Evolutionary conservation across 345 rosid species (phyloP), one percentile per base, ranked within the genome.

Genomic region (Hibiscus syriacus): DNA sequence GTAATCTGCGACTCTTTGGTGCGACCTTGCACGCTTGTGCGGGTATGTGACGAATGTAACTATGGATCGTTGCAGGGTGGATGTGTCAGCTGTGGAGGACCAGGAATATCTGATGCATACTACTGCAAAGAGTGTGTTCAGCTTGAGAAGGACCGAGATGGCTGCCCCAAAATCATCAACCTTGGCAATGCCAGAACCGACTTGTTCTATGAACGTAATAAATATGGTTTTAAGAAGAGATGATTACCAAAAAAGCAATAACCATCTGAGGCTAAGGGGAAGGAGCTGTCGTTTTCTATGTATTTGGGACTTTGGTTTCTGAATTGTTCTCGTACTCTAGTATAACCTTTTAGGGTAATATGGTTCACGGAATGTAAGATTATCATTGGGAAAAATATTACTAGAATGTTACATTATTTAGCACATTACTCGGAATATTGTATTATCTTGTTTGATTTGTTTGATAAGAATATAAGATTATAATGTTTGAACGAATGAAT

Each of bases 31-130:
- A 86, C 91, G 8, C 89, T 86, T 8, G 91, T 86, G 26, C 82
- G 87, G 25, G 81, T 86, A 4, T 86, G 89, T 72, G 92, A 86
- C 41, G 87, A 86, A 48, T 86, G 89, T 73, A 84, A 86, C 80
- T 84, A 84, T 26, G 92, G 92, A 0, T 87, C 92, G 12, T 85
- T 85, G 80, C 89, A 87, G 73, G 89, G 92, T 3, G 74, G 89
- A n/a, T 85, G 92, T 73, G 89, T 85, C 14, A 80, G 83, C 14
- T 87, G 90, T 26, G 90, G 88, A 66, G 90, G 90, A 5, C 78
- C 83, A 45, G 90, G 90, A 4, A 86, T 86, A 52, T 83, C 90
- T 16, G 90, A 86, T 70, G 90, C 90, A n/a, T 81, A 86, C 70
- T 86, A 86, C 54, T 85, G 89, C 81, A 87, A 85, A 67, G 92